Evolutionary conservation across 371 early-diverging fungal genomes (phyloP).

Genomic region (Rhizopus delemar): DNA sequence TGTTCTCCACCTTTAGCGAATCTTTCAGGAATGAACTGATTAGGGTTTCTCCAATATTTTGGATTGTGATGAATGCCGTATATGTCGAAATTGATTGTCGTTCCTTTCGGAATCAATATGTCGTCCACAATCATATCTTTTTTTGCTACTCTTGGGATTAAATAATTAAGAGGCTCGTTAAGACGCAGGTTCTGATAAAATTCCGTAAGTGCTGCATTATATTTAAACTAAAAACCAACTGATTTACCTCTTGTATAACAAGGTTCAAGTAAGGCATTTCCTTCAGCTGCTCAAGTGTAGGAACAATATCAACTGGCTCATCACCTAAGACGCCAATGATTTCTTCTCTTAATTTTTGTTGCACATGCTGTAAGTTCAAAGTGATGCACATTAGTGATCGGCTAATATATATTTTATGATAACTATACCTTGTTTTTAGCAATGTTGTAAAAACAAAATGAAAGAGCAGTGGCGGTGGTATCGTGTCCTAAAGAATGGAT

Average conservation of each 20-base stretch:
- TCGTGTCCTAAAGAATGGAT: constrained; percentile 23
- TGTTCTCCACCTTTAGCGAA: constrained; percentile 42
- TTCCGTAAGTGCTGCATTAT: too few relatives aligned
- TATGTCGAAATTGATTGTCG: constrained; percentile 18
- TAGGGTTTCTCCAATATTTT: constrained; percentile 38
- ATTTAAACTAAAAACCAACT: too few relatives aligned
- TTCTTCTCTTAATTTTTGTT: constrained; percentile 46
- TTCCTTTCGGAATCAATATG: constrained; percentile 16
- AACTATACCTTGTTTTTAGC: constrained; percentile 18
- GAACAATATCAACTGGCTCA: constrained; percentile 37
- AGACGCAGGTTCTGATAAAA: constrained; percentile 17
- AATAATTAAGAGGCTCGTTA: constrained; percentile 13
- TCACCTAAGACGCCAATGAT: constrained; percentile 51
- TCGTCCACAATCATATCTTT: constrained; percentile 14
- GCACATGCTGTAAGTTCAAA: constrained; percentile 29
- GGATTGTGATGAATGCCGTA: constrained; percentile 32
- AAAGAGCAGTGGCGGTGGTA: constrained; percentile 32
- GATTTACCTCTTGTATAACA: constrained; percentile 37
- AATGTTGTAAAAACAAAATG: constrained; percentile 30
- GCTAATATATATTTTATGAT: not conserved
- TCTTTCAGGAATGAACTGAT: constrained; percentile 55
- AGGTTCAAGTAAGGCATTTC: constrained; percentile 45
- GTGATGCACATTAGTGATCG: not conserved
- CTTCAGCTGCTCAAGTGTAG: constrained; percentile 46
- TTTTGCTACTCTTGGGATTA: constrained; percentile 15